Conservation (phyloP, 139 green algal genomes). For the Coelastrella sp. region DNA sequence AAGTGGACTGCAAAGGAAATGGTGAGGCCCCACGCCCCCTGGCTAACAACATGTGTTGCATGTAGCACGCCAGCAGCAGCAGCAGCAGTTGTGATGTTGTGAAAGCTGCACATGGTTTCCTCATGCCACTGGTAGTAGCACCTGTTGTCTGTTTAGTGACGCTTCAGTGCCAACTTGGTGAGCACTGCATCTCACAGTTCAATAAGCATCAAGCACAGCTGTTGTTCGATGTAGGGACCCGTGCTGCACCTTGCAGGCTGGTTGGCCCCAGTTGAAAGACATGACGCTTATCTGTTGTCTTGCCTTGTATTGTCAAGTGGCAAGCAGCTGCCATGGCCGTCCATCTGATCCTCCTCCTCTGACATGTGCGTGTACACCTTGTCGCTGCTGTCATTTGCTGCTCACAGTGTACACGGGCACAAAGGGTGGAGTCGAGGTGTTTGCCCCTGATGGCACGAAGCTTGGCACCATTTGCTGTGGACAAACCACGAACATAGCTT, state of each 20-base stretch:
- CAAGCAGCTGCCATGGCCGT: neutral
- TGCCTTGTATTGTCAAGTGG: no score
- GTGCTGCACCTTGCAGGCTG: no score
- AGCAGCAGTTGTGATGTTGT: neutral
- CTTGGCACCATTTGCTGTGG: conserved; percentile 36
- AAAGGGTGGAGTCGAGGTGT: conserved; percentile 40
- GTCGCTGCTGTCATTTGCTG: neutral
- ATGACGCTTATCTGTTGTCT: no score
- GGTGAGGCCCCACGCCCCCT: neutral
- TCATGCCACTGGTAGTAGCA: no score
- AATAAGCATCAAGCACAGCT: neutral
- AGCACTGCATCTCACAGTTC: neutral
- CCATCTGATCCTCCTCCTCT: neutral
- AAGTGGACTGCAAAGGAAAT: conserved; percentile 43
- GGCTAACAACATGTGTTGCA: neutral
- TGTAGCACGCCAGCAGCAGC: neutral
- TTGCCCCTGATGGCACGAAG: conserved; percentile 1
- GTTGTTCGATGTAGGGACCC: neutral
- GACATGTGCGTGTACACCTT: neutral
- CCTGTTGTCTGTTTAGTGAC: no score
- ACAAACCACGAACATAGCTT: conserved; percentile 28
- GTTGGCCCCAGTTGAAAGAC: no score
- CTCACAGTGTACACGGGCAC: conserved; percentile 38
- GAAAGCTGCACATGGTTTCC: neutral
- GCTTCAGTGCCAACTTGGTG: neutral